Evolutionary conservation across 2,329 filamentous ascomycete species (phyloP), one percentile per base, ranked within the genome.

Genomic region (Thermoascus crustaceus): DNA sequence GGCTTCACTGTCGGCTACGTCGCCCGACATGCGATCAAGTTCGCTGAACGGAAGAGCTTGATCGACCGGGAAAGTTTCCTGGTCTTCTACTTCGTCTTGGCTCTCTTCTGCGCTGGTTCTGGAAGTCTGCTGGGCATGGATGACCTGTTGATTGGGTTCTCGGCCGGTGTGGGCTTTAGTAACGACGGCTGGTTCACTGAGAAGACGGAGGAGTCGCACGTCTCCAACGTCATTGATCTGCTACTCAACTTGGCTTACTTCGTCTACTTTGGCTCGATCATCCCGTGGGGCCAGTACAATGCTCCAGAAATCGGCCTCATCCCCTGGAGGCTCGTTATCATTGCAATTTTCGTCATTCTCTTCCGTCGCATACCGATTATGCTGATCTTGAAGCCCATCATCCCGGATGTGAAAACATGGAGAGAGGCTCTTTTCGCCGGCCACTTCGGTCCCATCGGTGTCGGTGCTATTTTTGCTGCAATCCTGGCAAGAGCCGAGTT

Each of bases 141-240:
- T 58, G 91, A 98, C 60, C 67, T 98, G 33, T 75, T 98, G 3
- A 85, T 98, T 24, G 91, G 91, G 24, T 98, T 98, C 53, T 81
- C 89, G 9, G 86, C 85, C 37, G 91, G 91, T 39, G 91, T 98
- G n/a, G 91, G 91, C 36, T 98, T 98, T 69, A 95, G 88, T 49
- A 98, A 98, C 60, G 91, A 98, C 55, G 91, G 91, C 46, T 98
- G 91, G 91, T 98, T 98, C 53, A 84, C 85, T 10, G 85, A 95
- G 55, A 95, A 95, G 71, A 98, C 91, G 0, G 91, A 98, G 57
- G 91, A 98, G 61, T 89, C 91, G 0, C 91, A 96, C 58, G 91
- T 98, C 7, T 96, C 89, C 60, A 96, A 98, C 76, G 91, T 98
- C 57, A 98, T 98, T 54, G 91, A 98, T 69, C 64, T 98, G 58